Evolutionary conservation across 208 protist species (phyloP).

Genomic region (Leishmania mexicana): DNA sequence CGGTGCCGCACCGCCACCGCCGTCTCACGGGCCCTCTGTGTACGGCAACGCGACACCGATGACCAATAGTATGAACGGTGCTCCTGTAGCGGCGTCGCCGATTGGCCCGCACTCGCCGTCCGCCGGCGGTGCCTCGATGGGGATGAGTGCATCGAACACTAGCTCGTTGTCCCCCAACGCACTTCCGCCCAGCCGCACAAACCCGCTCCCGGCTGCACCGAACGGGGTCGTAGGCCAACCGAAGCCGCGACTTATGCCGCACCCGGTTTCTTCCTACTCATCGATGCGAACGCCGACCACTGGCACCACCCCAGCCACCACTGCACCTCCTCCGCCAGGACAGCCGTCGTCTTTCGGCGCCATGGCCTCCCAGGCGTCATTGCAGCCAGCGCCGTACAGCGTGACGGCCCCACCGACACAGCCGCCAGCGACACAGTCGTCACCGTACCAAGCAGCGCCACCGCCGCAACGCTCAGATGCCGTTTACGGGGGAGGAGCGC

Average conservation of each 20-base stretch:
- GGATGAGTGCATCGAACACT: background rate
- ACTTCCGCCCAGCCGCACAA: constrained; percentile 15
- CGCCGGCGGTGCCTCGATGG: background rate
- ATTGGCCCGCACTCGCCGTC: background rate
- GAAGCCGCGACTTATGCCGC: constrained; percentile 64
- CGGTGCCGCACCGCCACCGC: background rate
- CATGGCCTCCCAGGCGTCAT: constrained; percentile 11
- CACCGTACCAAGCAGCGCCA: constrained; percentile 3
- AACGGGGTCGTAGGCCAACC: constrained; percentile 24
- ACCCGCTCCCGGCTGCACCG: background rate
- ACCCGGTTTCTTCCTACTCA: constrained; percentile 70
- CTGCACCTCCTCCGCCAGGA: constrained; percentile 18
- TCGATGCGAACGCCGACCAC: constrained; percentile 31
- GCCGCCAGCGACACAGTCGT: background rate
- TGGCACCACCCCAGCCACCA: background rate
- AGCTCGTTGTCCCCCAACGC: background rate
- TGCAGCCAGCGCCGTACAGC: constrained; percentile 31
- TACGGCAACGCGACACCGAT: background rate
- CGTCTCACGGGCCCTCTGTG: background rate
- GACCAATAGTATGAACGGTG: constrained; percentile 5
- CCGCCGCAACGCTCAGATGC: background rate
- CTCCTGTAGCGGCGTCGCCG: background rate
- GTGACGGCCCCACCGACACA: constrained; percentile 24
- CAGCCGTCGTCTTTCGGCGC: constrained; percentile 10
- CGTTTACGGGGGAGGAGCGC: background rate